Conservation (phyloP, 176 grass and related monocot species). For the Ensete glaucum region DNA sequence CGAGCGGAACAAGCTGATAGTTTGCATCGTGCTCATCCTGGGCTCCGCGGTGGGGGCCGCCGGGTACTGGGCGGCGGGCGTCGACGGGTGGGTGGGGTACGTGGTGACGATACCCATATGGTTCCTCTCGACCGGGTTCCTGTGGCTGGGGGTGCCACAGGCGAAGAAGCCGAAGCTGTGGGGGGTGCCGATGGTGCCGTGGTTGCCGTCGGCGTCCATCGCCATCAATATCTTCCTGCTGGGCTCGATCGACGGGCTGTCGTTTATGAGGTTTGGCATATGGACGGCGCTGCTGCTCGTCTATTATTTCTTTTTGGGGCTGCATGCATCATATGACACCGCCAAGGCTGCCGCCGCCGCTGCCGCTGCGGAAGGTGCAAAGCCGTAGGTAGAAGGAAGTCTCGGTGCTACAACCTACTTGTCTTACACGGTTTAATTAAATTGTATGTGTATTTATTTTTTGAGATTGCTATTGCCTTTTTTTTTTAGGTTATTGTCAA, state of each 20-base stretch:
- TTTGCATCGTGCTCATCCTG: not conserved
- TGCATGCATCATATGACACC: not conserved
- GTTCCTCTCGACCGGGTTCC: not conserved
- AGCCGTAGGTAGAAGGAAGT: too few relatives aligned
- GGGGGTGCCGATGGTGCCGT: conserved; percentile 12
- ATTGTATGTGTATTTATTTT: too few relatives aligned
- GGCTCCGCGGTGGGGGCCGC: not conserved
- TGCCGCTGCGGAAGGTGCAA: not conserved
- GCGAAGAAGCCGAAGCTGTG: conserved; percentile 4
- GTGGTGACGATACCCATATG: not conserved
- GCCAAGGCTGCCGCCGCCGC: not conserved
- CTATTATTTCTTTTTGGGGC: not conserved
- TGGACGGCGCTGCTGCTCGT: not conserved
- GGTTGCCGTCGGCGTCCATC: conserved; percentile 6
- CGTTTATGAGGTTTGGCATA: not conserved
- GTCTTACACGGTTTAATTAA: too few relatives aligned
- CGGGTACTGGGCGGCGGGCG: not conserved
- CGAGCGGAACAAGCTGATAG: not conserved
- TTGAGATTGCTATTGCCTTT: too few relatives aligned
- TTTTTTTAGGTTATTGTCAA: too few relatives aligned
- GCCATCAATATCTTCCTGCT: conserved; percentile 12
- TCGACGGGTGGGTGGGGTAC: not conserved
- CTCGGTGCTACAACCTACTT: too few relatives aligned
- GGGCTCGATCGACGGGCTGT: not conserved
- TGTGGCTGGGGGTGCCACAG: conserved; percentile 10